A percentile compares a stretch with the other conserved stretches of the same genome.
phyloP scores from a whole-genome alignment of 2,329 filamentous ascomycete species.

The Fusarium pseudoanthophilum region DNA sequence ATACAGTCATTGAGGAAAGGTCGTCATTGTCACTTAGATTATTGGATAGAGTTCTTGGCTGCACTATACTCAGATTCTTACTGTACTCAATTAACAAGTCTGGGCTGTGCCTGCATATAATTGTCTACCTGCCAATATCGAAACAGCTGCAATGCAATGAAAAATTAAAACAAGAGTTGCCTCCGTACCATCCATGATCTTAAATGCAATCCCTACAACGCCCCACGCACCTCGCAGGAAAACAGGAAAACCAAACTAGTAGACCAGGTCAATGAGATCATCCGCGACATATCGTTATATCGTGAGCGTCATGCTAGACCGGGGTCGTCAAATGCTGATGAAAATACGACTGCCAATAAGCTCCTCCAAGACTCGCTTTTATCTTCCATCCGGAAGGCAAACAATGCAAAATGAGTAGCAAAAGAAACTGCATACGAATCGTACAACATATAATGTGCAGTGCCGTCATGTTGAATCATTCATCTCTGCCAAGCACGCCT shows the following conservation, averaged over 20 bases:
- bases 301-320: conserved; percentile 25
- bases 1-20: background rate
- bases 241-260: conserved; percentile 18
- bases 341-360: conserved; percentile 11
- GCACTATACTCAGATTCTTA: background rate
- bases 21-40: background rate
- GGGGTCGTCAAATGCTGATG: conserved; percentile 10
- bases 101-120: conserved; percentile 28
- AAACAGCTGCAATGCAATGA: conserved; percentile 6
- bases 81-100: conserved; percentile 6
- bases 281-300: conserved; percentile 39
- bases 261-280: conserved; percentile 17
- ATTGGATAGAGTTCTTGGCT: background rate
- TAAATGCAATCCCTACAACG: conserved; percentile 26
- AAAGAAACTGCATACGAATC: conserved; percentile 17
- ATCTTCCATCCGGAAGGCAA: background rate
- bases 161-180: conserved; percentile 21
- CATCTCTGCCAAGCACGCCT: background rate
- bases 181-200: conserved; percentile 23
- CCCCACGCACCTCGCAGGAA: conserved; percentile 23
- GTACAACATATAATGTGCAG: conserved; percentile 6
- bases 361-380: conserved; percentile 9
- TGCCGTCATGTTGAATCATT: background rate
- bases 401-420: conserved; percentile 26
- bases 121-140: conserved; percentile 15